Evolutionary conservation across 768 basidiomycete genomes (phyloP), one percentile per base, ranked within the genome.

Genomic region (Termitomyces sp.): DNA sequence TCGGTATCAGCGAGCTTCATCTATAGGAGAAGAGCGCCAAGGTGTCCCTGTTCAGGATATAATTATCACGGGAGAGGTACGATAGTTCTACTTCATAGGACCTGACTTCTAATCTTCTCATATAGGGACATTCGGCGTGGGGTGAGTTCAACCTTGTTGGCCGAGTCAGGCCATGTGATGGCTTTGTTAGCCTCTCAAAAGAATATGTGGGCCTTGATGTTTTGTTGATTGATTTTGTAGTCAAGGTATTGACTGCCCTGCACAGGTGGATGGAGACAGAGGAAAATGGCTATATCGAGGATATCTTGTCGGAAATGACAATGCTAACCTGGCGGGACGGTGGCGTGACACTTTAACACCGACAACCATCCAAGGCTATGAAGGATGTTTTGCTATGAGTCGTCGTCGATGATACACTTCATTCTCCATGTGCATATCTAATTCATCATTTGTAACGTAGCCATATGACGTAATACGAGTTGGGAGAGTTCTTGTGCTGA

Each of bases 91-190:
- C 9, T 34, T n/a, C 25, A n/a, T 14, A 36, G 12, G 45, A 14
- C 11, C 4, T 58, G 8, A 7, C 17, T 14, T 47, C 31, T 37
- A 45, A n/a, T 46, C 32, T 52, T 29, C 38, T 31, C 12, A 14
- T 59, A 32, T 63, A 93, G 91, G 92, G 93, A 5, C 94, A 95
- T 73, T 95, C 93, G 8, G 86, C 92, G 14, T 96, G 93, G 93
- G 93, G 94, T 29, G 87, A 91, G 65, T 96, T 94, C 74, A 86
- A 81, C 60, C 72, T 96, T 31, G 75, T 87, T 4, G 93, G 94
- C 42, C 83, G 93, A 17, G 82, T 96, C n/a, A 78, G 94, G 59
- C 83, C 87, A 15, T 85, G 83, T 67, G 93, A 95, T 70, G 93
- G 93, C 8, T 84, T 92, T 65, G 79, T 95, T 55, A 90, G 84